Percentiles rank a stretch among this genome's conserved stretches.
Evolutionary conservation across 2,329 filamentous ascomycete genomes (phyloP).

Genomic region (Fusarium tricinctum): DNA sequence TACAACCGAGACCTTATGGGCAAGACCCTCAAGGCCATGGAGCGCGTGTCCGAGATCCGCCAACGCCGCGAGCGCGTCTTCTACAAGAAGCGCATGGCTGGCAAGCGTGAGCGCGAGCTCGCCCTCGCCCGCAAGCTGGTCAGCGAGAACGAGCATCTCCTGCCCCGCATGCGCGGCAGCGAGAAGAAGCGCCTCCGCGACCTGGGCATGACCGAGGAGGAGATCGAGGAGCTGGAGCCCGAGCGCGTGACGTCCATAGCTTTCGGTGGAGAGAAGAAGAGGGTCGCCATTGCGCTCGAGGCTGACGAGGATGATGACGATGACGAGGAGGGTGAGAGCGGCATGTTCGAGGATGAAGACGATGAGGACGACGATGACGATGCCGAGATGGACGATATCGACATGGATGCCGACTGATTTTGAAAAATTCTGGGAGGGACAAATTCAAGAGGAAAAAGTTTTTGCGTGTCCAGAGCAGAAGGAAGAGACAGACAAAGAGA

Average conservation of each 20-base stretch:
- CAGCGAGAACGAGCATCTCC: slow-evolving; percentile 90
- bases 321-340: slow-evolving; percentile 52
- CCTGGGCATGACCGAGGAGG: slow-evolving; percentile 63
- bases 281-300: slow-evolving; percentile 54
- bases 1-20: slow-evolving; percentile 94
- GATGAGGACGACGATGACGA: slow-evolving; percentile 55
- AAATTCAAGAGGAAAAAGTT: slow-evolving; percentile 18
- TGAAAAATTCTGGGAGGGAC: neutral
- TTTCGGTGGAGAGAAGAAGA: slow-evolving; percentile 61
- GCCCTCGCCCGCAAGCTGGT: slow-evolving; percentile 89
- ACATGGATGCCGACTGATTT: slow-evolving; percentile 50
- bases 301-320: slow-evolving; percentile 55
- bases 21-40: slow-evolving; percentile 92
- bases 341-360: slow-evolving; percentile 53
- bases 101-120: slow-evolving; percentile 86
- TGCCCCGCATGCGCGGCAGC: slow-evolving; percentile 78
- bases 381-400: slow-evolving; percentile 52
- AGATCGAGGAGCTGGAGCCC: slow-evolving; percentile 62
- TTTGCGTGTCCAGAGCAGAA: slow-evolving; percentile 21
- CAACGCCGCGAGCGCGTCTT: slow-evolving; percentile 87
- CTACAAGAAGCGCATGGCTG: slow-evolving; percentile 93
- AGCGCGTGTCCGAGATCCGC: slow-evolving; percentile 88
- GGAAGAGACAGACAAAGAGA: slow-evolving; percentile 13
- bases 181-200: slow-evolving; percentile 72
- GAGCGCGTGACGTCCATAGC: slow-evolving; percentile 56